Evolutionary conservation across 2,329 filamentous ascomycete species (phyloP), one percentile per base, ranked within the genome.

Genomic region (Talaromyces sp.): DNA sequence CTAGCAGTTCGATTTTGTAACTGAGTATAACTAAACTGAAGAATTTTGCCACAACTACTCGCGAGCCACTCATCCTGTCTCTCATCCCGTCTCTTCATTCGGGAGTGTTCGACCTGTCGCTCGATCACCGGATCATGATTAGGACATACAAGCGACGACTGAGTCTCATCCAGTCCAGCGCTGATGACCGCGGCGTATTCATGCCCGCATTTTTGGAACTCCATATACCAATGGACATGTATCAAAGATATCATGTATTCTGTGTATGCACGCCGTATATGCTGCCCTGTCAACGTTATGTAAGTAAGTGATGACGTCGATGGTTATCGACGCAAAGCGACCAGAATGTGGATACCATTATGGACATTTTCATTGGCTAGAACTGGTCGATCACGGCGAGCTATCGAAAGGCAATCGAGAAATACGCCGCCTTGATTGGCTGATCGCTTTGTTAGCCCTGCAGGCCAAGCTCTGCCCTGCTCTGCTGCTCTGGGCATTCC

Each of bases 281-380:
- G 1, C 27, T 6, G 27, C 27, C 27, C 8, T 41, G 14, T 19
- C 41, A 45, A 45, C 2, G 16, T 0, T 14, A 9, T 9, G 45
- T 14, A 27, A 16, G 7, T 8, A 52, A 33, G 48, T 37, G 43
- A 61, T 61, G 59, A 61, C 59, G 59, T 61, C 31, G n/a, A 37
- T 9, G 1, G 27, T 31, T 31, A 31, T 14, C 57, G 39, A 22
- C 48, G 48, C 47, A 27, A 27, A 50, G 47, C 47, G 13, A 22
- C 22, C 47, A 50, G 22, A 31, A 27, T 50, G 47, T 50, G 47
- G 47, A 31, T 10, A 16, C 47, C 47, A 2, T 27, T 16, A 3
- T 22, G 7, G 14, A 2, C 22, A 16, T 2, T 7, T 4, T 52
- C 24, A 52, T 52, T 52, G 48, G 48, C 48, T 33, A 0, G 5